Evolutionary conservation across 2,329 filamentous ascomycete genomes (phyloP), one percentile per base, ranked within the genome.

Genomic region (Colletotrichum siamense): DNA sequence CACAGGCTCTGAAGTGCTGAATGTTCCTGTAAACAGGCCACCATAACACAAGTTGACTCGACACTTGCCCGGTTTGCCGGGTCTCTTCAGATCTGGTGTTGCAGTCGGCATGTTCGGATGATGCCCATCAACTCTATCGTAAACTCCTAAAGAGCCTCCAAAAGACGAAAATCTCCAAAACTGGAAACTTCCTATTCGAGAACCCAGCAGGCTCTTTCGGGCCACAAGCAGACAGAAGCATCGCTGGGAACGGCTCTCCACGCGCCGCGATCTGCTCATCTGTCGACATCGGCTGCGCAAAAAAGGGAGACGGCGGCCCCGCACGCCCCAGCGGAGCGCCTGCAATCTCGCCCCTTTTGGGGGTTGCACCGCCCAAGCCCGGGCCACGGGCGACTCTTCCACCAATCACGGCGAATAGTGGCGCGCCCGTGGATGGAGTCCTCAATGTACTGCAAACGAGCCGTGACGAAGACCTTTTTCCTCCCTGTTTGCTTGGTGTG

Each of bases 371-470:
- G 70, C 44, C 63, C 8, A 32, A 30, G 57, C 32, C 70, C 70
- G 59, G 55, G 57, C 49, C 61, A 36, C 28, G 22, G 34, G 16
- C 13, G 18, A 6, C 69, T 64, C 28, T 76, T 71, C 70, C 73
- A 76, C 73, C 70, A 76, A 76, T 73, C 59, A 62, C 26, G 59
- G n/a, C 30, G 64, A 16, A 69, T 8, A n/a, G 28, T 8, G 36
- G 12, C 18, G 16, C 24, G 57, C 8, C 64, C 15, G 49, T 36
- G 16, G 52, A 76, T 65, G 70, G 64, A 34, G 59, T 52, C 5
- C 8, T 49, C 70, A 76, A 73, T 73, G 73, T 76, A 73, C 39
- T 69, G 70, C 64, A 73, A 73, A 73, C 64, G 64, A 59, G 65
- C n/a, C 26, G 70, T 73, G 70, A 65, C 73, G 64, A 49, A 69